phyloP scores from a whole-genome alignment of 495 filamentous ascomycete genomes.

The Annulohypoxylon maeteangense region DNA sequence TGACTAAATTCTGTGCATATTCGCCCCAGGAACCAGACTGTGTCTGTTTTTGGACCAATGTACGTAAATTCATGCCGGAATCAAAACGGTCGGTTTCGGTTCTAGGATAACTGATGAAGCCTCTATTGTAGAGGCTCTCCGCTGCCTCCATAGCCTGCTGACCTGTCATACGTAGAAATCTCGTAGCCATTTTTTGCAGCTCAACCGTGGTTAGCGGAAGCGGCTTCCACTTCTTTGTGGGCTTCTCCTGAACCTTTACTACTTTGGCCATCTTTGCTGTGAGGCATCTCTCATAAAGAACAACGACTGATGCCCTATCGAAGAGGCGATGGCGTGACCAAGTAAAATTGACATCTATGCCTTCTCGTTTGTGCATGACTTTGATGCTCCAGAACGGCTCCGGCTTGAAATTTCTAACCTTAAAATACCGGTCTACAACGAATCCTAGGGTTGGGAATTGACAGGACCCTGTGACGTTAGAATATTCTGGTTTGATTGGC shows the following conservation, averaged over 20 bases:
- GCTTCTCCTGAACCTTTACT: conserved; percentile 84
- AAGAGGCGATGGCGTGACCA: conserved; percentile 89
- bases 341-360: conserved; percentile 82
- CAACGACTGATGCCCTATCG: conserved; percentile 81
- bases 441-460: conserved; percentile 98
- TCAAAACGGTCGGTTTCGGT: conserved; percentile 99
- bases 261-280: conserved; percentile 80
- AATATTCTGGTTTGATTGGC: not conserved
- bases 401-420: conserved; percentile 91
- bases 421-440: conserved; percentile 93
- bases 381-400: conserved; percentile 94
- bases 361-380: conserved; percentile 79
- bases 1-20: conserved; percentile 81
- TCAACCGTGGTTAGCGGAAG: conserved; percentile 97
- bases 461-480: conserved; percentile 74
- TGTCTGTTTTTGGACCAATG: conserved; percentile 84
- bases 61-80: conserved; percentile 83
- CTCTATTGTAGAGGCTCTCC: conserved; percentile 90
- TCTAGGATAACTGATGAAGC: conserved; percentile 95
- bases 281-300: conserved; percentile 88
- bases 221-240: conserved; percentile 93
- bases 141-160: conserved; percentile 89
- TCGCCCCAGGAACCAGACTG: conserved; percentile 79
- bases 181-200: conserved; percentile 93
- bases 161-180: conserved; percentile 85